These are phyloP conservation scores for Alternaria triticimaculans DNA, from an alignment of 2,329 filamentous ascomycete genomes.

Conservation along the genomic window DNA sequence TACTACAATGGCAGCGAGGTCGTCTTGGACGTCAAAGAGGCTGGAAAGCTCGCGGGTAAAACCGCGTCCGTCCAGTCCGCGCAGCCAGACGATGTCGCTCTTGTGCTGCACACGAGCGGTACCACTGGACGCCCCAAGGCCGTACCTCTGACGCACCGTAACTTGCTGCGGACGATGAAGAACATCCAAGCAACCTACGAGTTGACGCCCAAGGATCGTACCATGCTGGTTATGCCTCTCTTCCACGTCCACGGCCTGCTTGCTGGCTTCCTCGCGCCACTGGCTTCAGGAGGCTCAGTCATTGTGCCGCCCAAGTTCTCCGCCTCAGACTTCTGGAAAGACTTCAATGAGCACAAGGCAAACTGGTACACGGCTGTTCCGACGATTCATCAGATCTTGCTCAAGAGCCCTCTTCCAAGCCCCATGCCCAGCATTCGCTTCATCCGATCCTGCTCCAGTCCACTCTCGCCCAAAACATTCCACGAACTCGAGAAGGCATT, in stretches of 20 bases:
- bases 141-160: slow-evolving; percentile 78
- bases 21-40: slow-evolving; percentile 77
- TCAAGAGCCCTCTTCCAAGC: slow-evolving; percentile 72
- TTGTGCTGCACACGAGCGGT: slow-evolving; percentile 83
- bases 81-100: slow-evolving; percentile 77
- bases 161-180: slow-evolving; percentile 81
- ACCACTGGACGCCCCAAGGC: slow-evolving; percentile 87
- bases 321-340: slow-evolving; percentile 80
- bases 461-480: slow-evolving; percentile 81
- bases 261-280: slow-evolving; percentile 79
- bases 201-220: slow-evolving; percentile 73
- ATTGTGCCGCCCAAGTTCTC: slow-evolving; percentile 82
- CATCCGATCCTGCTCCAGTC: slow-evolving; percentile 86
- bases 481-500: slow-evolving; percentile 78
- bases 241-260: slow-evolving; percentile 92
- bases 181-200: slow-evolving; percentile 83
- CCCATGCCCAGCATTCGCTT: slow-evolving; percentile 79
- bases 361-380: slow-evolving; percentile 96
- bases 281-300: slow-evolving; percentile 78
- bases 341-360: slow-evolving; percentile 75
- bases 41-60: slow-evolving; percentile 68
- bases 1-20: slow-evolving; percentile 78
- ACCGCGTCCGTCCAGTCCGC: slow-evolving; percentile 60
- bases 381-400: slow-evolving; percentile 87
- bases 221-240: slow-evolving; percentile 87